phyloP scores from a whole-genome alignment of 192 early-diverging fungal genomes.

The Coemansia sp. region DNA sequence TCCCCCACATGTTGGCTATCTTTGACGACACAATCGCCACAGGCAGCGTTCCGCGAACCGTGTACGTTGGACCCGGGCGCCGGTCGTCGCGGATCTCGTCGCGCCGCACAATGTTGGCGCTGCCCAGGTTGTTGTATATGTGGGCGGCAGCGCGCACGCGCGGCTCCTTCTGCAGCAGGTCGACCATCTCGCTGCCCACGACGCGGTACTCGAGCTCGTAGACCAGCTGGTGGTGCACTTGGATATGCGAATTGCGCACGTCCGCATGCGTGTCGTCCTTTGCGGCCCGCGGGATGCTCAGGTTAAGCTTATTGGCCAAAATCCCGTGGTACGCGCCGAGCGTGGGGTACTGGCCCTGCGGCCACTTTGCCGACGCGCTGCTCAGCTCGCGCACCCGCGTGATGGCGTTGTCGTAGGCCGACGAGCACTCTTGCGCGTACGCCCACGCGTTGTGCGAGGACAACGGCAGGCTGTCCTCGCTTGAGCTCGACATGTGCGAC shows the following conservation, averaged over 20 bases:
- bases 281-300: constrained; percentile 4
- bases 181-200: constrained; percentile 1
- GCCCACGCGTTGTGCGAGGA: constrained; percentile 27
- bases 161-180: constrained; percentile 5
- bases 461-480: constrained; percentile 21
- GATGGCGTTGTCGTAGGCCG: constrained; percentile 30
- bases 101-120: constrained; percentile 33
- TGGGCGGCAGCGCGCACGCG: constrained; percentile 22
- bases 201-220: constrained; percentile 36
- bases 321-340: constrained; percentile 20
- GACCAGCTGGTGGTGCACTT: constrained; percentile 45
- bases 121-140: constrained; percentile 10
- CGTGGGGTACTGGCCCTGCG: neutral
- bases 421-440: constrained; percentile 18
- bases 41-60: constrained; percentile 32
- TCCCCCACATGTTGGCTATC: constrained; percentile 29
- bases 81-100: constrained; percentile 9
- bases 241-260: constrained; percentile 46
- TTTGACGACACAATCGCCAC: constrained; percentile 20
- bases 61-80: neutral
- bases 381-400: constrained; percentile 29
- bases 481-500: constrained; percentile 18
- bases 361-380: constrained; percentile 1
- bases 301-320: neutral
- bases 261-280: constrained; percentile 4